These are phyloP conservation scores for Condylostoma magnum DNA, from an alignment of 169 alveolate genomes.

Conservation along the genomic window DNA sequence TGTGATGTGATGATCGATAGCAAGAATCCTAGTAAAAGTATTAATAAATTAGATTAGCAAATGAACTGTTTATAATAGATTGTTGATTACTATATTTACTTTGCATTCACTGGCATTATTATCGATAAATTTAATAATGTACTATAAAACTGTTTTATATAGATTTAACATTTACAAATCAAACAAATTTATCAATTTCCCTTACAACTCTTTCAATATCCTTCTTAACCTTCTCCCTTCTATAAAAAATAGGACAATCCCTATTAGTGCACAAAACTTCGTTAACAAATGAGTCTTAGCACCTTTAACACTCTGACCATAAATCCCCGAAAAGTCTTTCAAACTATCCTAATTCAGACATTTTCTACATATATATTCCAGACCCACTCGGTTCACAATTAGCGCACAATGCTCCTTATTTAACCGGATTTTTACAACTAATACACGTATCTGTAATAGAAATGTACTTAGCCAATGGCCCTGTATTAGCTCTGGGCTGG, in stretches of 20 bases:
- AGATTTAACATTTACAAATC: too few relatives aligned
- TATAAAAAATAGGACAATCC: slow-evolving; percentile 98
- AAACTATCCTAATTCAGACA: slow-evolving; percentile 77
- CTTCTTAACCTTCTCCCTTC: slow-evolving; percentile 93
- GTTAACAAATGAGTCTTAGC: slow-evolving; percentile 95
- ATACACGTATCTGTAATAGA: slow-evolving; percentile 16
- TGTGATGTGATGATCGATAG: too few relatives aligned
- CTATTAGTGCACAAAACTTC: slow-evolving; percentile 96
- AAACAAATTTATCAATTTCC: slow-evolving; percentile 31
- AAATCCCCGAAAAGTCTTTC: slow-evolving; percentile 91
- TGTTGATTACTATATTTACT: too few relatives aligned
- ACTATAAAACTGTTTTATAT: too few relatives aligned
- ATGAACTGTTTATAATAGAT: too few relatives aligned
- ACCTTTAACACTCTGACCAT: slow-evolving; percentile 98
- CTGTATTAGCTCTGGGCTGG: slow-evolving; percentile 73
- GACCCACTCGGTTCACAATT: slow-evolving; percentile 59
- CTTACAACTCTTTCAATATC: slow-evolving; percentile 79
- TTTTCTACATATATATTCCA: slow-evolving; percentile 73
- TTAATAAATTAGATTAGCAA: too few relatives aligned
- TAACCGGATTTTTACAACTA: slow-evolving; percentile 19
- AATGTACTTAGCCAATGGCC: slow-evolving; percentile 45
- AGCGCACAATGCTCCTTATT: slow-evolving; percentile 61
- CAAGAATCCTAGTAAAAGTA: too few relatives aligned
- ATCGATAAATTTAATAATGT: too few relatives aligned
- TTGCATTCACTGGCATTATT: too few relatives aligned